Base-by-base conservation (phyloP, 352 stramenopile species). In the Lagenidium sp. region DNA sequence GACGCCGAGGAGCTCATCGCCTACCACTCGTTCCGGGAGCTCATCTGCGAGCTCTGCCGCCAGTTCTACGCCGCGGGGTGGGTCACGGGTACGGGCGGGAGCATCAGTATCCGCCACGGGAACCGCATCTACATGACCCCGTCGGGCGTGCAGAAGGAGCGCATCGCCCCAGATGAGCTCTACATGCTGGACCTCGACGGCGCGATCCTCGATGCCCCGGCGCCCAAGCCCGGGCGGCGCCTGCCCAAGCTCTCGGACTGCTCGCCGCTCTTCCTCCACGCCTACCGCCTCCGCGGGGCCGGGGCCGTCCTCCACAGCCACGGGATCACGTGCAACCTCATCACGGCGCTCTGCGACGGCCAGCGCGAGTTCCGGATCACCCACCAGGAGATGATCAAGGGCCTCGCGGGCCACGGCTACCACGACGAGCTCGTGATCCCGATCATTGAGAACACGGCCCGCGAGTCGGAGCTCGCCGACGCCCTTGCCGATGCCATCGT, bases 321-420 rank as follows among this genome's bases (percentile, higher is more conserved):
- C 50, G 75, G 74, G 16, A 66, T 92, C 26, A 72, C 65, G 35
- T 93, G 81, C 63, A 91, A 95, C 52, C 34, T 98, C 45, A 86
- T 89, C 12, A 95, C 92, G 13, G 62, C 94, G 18, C 63, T 98
- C 16, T 94, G 91, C 59, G 85, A 91, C 22, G 71, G 68, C 32
- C 54, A 78, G 52, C 62, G 47, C 24, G 76, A 90, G 36, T 88
- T 98, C 49, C 75, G 78, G 47, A 85, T 97, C 28, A 97, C 94
- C 16, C 89, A 98, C 58, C 80, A 97, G 48, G 95, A 98, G 68
- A 98, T 98, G 95, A 89, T 98, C 52, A 98, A 98, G 70, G 95
- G 95, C 3, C 84, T 98, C 16, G 83, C 82, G 1, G 81, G 89
- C 43, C 82, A 96, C 52, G 82, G 82, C 2, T 98, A 95, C 62